These are phyloP conservation scores for Misopates orontium DNA, from an alignment of 257 asterid species.

Conservation along the genomic window DNA sequence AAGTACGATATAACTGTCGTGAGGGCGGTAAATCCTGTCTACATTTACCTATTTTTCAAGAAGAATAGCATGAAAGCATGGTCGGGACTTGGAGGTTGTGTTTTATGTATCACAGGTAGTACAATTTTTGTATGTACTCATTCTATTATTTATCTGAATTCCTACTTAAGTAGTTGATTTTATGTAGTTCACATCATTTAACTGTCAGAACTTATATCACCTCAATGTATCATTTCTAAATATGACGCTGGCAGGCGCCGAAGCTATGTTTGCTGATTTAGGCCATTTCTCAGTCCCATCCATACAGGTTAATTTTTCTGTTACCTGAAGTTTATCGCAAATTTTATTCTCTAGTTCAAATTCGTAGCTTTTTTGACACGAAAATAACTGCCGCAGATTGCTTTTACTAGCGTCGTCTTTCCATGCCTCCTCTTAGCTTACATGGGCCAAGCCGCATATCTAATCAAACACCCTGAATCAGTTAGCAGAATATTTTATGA, in stretches of 20 bases:
- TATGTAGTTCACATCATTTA: neutral
- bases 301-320: slow-evolving; percentile 62
- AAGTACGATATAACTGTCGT: slow-evolving; percentile 65
- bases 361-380: neutral
- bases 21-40: slow-evolving; percentile 78
- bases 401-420: slow-evolving; percentile 77
- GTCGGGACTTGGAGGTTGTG: slow-evolving; percentile 99
- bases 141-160: neutral
- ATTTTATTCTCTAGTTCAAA: neutral
- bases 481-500: slow-evolving; percentile 63
- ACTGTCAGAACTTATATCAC: no score
- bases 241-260: slow-evolving; percentile 68
- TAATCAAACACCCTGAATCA: slow-evolving; percentile 62
- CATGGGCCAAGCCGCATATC: slow-evolving; percentile 98
- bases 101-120: slow-evolving; percentile 93
- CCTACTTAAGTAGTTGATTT: neutral
- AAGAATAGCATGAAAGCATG: slow-evolving; percentile 66
- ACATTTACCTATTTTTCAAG: slow-evolving; percentile 78
- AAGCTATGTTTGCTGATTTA: slow-evolving; percentile 98
- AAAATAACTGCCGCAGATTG: slow-evolving; percentile 54
- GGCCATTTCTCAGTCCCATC: slow-evolving; percentile 92
- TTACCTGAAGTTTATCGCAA: neutral
- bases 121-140: slow-evolving; percentile 8
- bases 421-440: slow-evolving; percentile 96
- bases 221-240: neutral